Evolutionary conservation across 2,329 filamentous ascomycete species (phyloP).

Genomic region (Monascus ruber): DNA sequence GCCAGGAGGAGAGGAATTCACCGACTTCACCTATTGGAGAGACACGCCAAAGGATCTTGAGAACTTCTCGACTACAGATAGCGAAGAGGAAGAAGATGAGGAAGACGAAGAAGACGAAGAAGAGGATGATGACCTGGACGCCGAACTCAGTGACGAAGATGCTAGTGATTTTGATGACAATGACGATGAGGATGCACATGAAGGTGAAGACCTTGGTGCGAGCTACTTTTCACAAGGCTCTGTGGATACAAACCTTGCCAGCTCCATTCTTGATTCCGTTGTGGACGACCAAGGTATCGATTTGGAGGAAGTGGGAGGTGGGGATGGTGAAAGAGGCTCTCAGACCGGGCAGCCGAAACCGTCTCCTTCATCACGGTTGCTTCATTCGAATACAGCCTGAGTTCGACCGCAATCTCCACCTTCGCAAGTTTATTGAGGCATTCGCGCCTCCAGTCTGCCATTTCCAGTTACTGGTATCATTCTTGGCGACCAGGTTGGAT

Average conservation of each 20-base stretch:
- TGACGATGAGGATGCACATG: conserved; percentile 31
- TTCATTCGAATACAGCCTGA: no score
- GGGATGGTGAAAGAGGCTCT: background rate
- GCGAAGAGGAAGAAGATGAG: conserved; percentile 40
- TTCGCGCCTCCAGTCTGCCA: no score
- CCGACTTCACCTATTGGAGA: conserved; percentile 95
- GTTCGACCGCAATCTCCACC: no score
- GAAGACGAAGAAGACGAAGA: conserved; percentile 40
- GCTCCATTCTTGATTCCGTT: conserved; percentile 27
- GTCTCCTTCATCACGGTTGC: no score
- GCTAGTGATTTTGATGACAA: conserved; percentile 37
- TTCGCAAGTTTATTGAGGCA: no score
- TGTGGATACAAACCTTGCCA: conserved; percentile 36
- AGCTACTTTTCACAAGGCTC: conserved; percentile 25
- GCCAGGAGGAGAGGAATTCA: conserved; percentile 85
- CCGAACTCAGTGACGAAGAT: conserved; percentile 40
- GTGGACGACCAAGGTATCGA: conserved; percentile 19
- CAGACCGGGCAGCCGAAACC: no score
- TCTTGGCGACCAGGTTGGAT: no score
- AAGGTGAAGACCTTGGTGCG: conserved; percentile 36
- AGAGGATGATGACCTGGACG: conserved; percentile 33
- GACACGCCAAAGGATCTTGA: conserved; percentile 72
- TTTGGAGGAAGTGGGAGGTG: background rate
- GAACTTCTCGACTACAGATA: conserved; percentile 79
- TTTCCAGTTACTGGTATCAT: no score